A percentile compares a stretch with the other conserved stretches of the same genome.
These are phyloP conservation scores for Nakaseomyces kungkrabaensis DNA, from an alignment of 1,139 yeast species.

Conservation along the genomic window DNA sequence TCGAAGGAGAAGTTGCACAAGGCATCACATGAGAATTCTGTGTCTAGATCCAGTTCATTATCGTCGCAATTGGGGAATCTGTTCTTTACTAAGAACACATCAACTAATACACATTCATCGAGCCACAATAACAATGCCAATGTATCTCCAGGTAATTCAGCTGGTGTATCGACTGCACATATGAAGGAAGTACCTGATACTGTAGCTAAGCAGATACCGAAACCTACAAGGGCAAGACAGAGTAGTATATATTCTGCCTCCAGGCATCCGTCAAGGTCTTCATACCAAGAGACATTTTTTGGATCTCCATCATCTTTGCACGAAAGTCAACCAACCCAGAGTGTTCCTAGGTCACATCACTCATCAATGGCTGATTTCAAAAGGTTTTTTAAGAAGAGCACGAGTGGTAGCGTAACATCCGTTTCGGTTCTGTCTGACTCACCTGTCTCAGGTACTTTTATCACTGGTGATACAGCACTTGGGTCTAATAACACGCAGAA, in stretches of 20 bases:
- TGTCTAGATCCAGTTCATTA: slow-evolving; percentile 43
- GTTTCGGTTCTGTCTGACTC: slow-evolving; percentile 15
- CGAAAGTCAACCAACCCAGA: slow-evolving; percentile 19
- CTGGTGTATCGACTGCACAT: neutral
- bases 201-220: slow-evolving; percentile 26
- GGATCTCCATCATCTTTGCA: slow-evolving; percentile 24
- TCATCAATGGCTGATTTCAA: slow-evolving; percentile 68
- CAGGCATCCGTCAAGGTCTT: slow-evolving; percentile 25
- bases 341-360: slow-evolving; percentile 36
- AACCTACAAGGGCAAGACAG: slow-evolving; percentile 28
- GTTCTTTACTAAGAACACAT: slow-evolving; percentile 31
- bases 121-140: slow-evolving; percentile 7
- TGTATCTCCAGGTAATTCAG: slow-evolving; percentile 4
- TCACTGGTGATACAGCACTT: slow-evolving; percentile 1
- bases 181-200: slow-evolving; percentile 5
- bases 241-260: slow-evolving; percentile 27
- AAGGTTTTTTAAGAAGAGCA: slow-evolving; percentile 44
- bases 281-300: slow-evolving; percentile 19
- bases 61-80: slow-evolving; percentile 34
- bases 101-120: slow-evolving; percentile 1
- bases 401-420: slow-evolving; percentile 9
- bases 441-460: slow-evolving; percentile 14
- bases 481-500: slow-evolving; percentile 12
- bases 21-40: slow-evolving; percentile 31
- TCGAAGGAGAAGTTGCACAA: slow-evolving; percentile 65